Percentiles rank a stretch among this genome's conserved stretches.
These are phyloP conservation scores for Marasmius sp. DNA, from an alignment of 1,284 basidiomycete species.

Conservation along the genomic window DNA sequence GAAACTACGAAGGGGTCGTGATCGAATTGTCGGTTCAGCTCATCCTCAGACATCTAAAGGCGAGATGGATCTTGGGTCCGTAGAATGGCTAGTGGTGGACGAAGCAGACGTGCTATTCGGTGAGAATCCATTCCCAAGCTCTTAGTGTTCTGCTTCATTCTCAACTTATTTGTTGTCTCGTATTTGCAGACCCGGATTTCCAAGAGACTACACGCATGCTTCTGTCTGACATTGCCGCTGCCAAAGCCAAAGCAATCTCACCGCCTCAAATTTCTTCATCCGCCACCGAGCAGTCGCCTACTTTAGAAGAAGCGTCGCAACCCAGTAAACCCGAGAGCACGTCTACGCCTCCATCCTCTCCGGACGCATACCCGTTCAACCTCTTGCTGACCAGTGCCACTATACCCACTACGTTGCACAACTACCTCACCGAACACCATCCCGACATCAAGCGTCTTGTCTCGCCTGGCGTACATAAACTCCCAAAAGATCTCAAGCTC, in stretches of 20 bases:
- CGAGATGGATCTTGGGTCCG: slow-evolving; percentile 56
- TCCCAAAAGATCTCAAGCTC: slow-evolving; percentile 68
- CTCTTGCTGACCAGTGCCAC: slow-evolving; percentile 85
- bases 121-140: slow-evolving; percentile 30
- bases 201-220: slow-evolving; percentile 66
- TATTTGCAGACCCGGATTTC: slow-evolving; percentile 71
- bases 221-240: slow-evolving; percentile 66
- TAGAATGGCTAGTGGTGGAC: slow-evolving; percentile 87
- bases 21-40: slow-evolving; percentile 28
- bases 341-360: slow-evolving; percentile 1
- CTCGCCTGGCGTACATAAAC: slow-evolving; percentile 76
- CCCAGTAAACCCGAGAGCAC: too few species aligned
- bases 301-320: background rate
- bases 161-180: background rate
- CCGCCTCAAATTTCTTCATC: slow-evolving; percentile 12
- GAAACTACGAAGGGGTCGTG: slow-evolving; percentile 31
- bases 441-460: slow-evolving; percentile 66
- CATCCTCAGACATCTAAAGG: slow-evolving; percentile 38
- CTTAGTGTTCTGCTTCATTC: background rate
- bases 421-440: slow-evolving; percentile 62
- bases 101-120: slow-evolving; percentile 91
- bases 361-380: slow-evolving; percentile 65
- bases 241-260: slow-evolving; percentile 47
- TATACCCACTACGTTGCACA: slow-evolving; percentile 74
- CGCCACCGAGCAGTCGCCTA: slow-evolving; percentile 9